Evolutionary conservation across 1,139 yeast species (phyloP).

Genomic region (Protomyces pachydermus): DNA sequence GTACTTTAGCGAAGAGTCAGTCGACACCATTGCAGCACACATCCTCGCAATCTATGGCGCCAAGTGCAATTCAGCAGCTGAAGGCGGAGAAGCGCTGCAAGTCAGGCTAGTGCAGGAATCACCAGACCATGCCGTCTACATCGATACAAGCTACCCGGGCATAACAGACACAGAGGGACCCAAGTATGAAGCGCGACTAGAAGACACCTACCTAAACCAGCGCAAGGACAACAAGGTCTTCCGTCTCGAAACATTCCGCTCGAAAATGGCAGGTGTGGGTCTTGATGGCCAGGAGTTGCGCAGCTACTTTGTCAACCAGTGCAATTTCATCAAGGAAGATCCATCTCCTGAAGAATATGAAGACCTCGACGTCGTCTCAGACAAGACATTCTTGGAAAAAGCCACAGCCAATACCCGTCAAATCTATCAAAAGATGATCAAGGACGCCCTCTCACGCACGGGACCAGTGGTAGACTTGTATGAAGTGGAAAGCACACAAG

Average conservation of each 20-base stretch:
- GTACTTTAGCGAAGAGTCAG: constrained; percentile 80
- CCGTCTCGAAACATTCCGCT: constrained; percentile 79
- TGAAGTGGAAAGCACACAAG: constrained; percentile 70
- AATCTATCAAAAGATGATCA: constrained; percentile 67
- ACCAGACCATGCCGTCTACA: constrained; percentile 85
- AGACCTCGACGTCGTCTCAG: constrained; percentile 46
- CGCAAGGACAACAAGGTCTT: constrained; percentile 48
- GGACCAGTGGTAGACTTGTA: constrained; percentile 93
- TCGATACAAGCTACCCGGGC: constrained; percentile 59
- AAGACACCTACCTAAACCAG: constrained; percentile 69
- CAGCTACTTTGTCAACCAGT: constrained; percentile 83
- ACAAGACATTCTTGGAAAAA: constrained; percentile 69
- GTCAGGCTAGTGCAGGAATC: constrained; percentile 71
- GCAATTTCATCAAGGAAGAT: constrained; percentile 50
- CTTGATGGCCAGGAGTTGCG: constrained; percentile 53
- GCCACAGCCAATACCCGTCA: constrained; percentile 75
- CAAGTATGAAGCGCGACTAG: constrained; percentile 63
- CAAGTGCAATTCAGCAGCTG: constrained; percentile 79
- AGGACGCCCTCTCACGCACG: constrained; percentile 64
- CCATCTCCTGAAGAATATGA: constrained; percentile 42
- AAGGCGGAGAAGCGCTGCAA: constrained; percentile 47
- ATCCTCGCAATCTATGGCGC: constrained; percentile 84
- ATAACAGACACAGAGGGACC: constrained; percentile 41
- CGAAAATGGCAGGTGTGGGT: constrained; percentile 52
- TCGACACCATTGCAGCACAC: constrained; percentile 75